Base-by-base conservation (phyloP, 306 rosid genomes). In the Purshia tridentata region DNA sequence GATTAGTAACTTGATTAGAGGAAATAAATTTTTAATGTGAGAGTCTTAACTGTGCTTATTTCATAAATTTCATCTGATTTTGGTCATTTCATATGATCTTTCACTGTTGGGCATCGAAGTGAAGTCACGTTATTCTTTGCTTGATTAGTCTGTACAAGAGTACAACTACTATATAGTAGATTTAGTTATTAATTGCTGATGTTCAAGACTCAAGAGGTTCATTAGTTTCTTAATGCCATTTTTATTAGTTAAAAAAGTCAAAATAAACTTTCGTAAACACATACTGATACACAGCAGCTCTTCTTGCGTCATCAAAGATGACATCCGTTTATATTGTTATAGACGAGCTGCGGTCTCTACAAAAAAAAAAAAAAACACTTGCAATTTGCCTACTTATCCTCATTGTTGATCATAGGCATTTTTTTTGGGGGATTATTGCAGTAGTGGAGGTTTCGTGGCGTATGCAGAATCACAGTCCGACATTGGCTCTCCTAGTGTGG, bases 361-460 rank as follows among this genome's bases (percentile, higher is more conserved):
- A 37, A 2, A 60, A 4, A 0, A 0, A 23, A 29, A 29, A 29
- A 29, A 29, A 29, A 2, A 29, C 35, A 2, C 2, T 29, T 29
- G 6, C 39, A n/a, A n/a, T 56, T 20, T 2, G 6, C 14, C 37
- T 13, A 23, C 39, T 56, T 56, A 20, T 9, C 39, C 61, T 20
- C 37, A 56, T 20, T 20, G 50, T 16, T 18, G 67, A n/a, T 63
- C 16, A 41, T 42, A 40, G 41, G 42, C 35, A 11, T n/a, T 15
- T 6, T 39, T 16, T 16, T 39, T 14, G 16, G 22, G 19, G 59
- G 59, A 19, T 20, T 46, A 67, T 68, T 85, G 81, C 92, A 94
- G 98, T 78, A 78, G 95, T 75, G 98, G 98, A 80, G 87, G 97
- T 80, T 80, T 86, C 35, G 80, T 94, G 75, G 91, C 96, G 22